Percentiles rank a stretch among this genome's conserved stretches.
Conservation (phyloP, 148 eudicot genomes). For the Cornus suecica region DNA sequence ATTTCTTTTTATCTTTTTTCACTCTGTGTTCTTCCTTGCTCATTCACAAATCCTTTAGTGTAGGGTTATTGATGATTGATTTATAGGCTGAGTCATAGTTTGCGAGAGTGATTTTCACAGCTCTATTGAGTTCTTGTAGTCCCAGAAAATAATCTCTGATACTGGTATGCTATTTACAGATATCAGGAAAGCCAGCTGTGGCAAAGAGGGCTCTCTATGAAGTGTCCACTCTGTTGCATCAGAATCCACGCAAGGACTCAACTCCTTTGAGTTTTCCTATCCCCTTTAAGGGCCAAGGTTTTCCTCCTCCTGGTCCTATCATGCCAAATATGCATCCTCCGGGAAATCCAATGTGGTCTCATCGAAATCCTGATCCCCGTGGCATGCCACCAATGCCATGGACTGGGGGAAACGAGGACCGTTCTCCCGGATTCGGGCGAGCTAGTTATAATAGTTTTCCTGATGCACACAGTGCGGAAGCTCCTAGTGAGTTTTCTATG, state of each 20-base stretch:
- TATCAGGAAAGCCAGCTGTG: constrained; percentile 60
- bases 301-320: constrained; percentile 33
- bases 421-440: constrained; percentile 26
- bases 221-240: constrained; percentile 65
- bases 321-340: neutral
- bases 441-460: constrained; percentile 37
- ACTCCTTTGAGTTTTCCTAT: constrained; percentile 44
- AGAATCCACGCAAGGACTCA: constrained; percentile 73
- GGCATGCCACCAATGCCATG: constrained; percentile 47
- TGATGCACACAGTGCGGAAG: constrained; percentile 39
- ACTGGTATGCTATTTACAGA: constrained; percentile 30
- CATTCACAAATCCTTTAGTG: neutral
- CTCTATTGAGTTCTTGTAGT: neutral
- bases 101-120: neutral
- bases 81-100: neutral
- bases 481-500: constrained; percentile 61
- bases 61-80: neutral
- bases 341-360: constrained; percentile 4
- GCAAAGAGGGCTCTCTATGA: constrained; percentile 67
- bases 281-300: constrained; percentile 40
- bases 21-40: neutral
- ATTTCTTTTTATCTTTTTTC: neutral
- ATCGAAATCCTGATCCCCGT: constrained; percentile 31
- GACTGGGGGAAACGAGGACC: constrained; percentile 40
- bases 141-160: neutral